phyloP scores from a whole-genome alignment of 305 asterid genomes.

The Andrographis paniculata region DNA sequence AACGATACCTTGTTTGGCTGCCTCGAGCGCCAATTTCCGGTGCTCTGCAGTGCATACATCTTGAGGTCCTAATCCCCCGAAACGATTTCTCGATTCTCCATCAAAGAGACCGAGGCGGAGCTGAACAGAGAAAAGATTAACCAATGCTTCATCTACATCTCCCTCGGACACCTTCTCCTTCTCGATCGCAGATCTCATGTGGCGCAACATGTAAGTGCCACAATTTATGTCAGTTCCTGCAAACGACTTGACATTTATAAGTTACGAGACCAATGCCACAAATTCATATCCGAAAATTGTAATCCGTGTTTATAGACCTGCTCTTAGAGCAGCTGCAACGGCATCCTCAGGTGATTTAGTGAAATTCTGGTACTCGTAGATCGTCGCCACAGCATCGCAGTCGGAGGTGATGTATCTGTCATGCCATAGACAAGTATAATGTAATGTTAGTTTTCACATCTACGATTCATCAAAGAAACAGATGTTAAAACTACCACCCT shows the following conservation, averaged over 20 bases:
- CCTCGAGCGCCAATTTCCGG: constrained; percentile 68
- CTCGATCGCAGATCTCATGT: constrained; percentile 61
- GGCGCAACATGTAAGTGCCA: constrained; percentile 74
- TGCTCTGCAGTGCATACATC: constrained; percentile 39
- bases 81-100: constrained; percentile 42
- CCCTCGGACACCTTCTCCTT: constrained; percentile 57
- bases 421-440: constrained; percentile 11
- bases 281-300: neutral
- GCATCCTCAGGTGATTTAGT: constrained; percentile 69
- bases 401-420: constrained; percentile 84
- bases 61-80: constrained; percentile 36
- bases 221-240: constrained; percentile 87
- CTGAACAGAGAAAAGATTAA: constrained; percentile 69
- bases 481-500: constrained; percentile 47
- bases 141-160: constrained; percentile 71
- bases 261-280: neutral
- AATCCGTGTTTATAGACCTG: constrained; percentile 41
- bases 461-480: constrained; percentile 12
- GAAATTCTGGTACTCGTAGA: constrained; percentile 66
- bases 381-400: constrained; percentile 90
- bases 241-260: constrained; percentile 7
- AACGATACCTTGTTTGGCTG: constrained; percentile 81
- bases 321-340: constrained; percentile 74
- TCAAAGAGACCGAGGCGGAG: constrained; percentile 78
- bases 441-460: neutral